phyloP scores from a whole-genome alignment of 176 grass and related monocot genomes.

The Bonia amplexicaulis region DNA sequence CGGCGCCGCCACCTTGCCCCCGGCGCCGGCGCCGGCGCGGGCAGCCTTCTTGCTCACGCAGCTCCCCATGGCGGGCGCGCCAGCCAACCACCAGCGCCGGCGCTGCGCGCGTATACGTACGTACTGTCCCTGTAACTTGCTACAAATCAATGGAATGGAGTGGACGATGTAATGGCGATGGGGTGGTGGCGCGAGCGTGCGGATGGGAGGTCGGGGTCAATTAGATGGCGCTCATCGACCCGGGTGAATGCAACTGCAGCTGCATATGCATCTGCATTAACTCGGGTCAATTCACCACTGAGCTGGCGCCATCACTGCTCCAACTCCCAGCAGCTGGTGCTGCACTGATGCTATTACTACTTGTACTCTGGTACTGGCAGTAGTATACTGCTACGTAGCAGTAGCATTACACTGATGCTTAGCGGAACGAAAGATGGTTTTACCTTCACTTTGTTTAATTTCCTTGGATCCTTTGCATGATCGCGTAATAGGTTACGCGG shows the following conservation, averaged over 20 bases:
- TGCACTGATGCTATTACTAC: neutral
- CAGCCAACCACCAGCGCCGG: neutral
- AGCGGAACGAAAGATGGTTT: neutral
- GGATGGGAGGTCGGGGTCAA: conserved; percentile 7
- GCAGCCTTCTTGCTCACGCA: conserved; percentile 66
- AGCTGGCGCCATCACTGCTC: conserved; percentile 46
- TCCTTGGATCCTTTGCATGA: neutral
- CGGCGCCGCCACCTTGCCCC: neutral
- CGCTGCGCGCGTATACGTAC: neutral
- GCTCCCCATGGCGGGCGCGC: conserved; percentile 35
- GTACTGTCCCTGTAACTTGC: too few relatives aligned
- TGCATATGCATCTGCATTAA: conserved; percentile 26
- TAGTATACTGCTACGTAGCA: too few relatives aligned
- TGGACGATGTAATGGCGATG: neutral
- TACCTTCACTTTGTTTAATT: neutral
- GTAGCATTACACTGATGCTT: too few relatives aligned
- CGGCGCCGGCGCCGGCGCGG: neutral
- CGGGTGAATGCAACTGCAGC: neutral
- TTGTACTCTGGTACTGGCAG: too few relatives aligned
- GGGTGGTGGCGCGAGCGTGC: neutral
- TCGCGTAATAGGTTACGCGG: neutral
- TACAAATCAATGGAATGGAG: neutral
- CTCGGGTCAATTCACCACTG: conserved; percentile 22
- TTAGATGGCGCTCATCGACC: neutral
- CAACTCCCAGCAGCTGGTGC: conserved; percentile 2